Conservation (phyloP, 306 rosid genomes). For the Luffa aegyptiaca region DNA sequence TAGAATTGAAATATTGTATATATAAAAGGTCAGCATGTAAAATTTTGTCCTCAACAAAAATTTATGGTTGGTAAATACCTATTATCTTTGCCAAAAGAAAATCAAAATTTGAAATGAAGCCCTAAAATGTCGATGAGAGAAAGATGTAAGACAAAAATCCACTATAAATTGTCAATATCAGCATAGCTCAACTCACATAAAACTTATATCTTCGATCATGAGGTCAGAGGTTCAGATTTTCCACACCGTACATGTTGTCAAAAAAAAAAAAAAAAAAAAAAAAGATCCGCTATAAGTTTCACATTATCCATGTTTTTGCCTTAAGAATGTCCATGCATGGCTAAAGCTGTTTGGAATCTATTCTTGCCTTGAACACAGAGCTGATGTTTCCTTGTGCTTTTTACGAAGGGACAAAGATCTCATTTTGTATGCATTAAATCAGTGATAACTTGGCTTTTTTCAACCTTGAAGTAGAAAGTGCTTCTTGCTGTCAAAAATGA, state of each 20-base stretch:
- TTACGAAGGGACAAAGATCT: not conserved
- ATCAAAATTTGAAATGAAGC: not conserved
- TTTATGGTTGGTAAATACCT: too few species aligned
- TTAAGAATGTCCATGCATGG: not conserved
- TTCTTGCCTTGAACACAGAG: not conserved
- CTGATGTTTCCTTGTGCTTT: not conserved
- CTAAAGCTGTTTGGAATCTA: not conserved
- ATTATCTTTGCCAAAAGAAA: too few species aligned
- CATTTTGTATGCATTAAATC: not conserved
- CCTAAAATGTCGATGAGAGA: not conserved
- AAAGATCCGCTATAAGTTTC: not conserved
- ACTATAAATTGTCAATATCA: not conserved
- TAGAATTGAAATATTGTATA: too few species aligned
- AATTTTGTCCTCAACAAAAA: too few species aligned
- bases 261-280: too few species aligned
- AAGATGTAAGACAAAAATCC: not conserved
- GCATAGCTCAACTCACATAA: too few species aligned
- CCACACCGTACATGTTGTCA: too few species aligned
- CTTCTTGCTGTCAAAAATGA: not conserved
- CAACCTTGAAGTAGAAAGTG: not conserved
- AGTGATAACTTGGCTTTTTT: not conserved
- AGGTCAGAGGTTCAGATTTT: too few species aligned
- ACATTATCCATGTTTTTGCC: not conserved
- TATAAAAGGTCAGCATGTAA: too few species aligned
- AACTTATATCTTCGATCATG: too few species aligned